Base-by-base conservation (phyloP, 768 basidiomycete genomes). In the Boletus rufocinnamomeus region DNA sequence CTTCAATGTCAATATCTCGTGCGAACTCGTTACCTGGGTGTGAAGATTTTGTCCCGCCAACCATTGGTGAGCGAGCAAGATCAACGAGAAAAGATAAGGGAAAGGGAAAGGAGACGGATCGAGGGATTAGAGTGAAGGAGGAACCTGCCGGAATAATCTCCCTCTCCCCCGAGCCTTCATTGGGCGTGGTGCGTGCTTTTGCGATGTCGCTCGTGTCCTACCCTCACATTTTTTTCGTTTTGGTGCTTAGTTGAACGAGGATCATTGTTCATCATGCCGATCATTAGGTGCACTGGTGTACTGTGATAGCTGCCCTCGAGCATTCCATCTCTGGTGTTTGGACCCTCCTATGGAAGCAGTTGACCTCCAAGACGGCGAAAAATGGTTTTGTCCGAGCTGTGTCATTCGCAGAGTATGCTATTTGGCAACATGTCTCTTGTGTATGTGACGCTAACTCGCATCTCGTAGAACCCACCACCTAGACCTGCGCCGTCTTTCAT, bases 321-420 rank as follows among this genome's bases (percentile, higher is more conserved):
- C 95, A 8, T 99, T 97, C 74, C 97, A 99, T 75, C 86, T 98
- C 59, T 88, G 90, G 84, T 99, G 97, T 74, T 82, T 99, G 63
- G 91, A 99, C 73, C 97, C 97, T 53, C 97, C 97, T 23, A 84
- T 98, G 79, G 91, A 95, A 61, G 79, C 86, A 50, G 81, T 89
- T 60, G 93, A 97, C 73, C 84, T 97, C 46, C 89, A 91, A 14
- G 90, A 92, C 75, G 84, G 87, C 64, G 77, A 80, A 49, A 81
- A 84, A 70, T 94, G 89, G 88, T 91, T 85, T 74, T 93, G 92
- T 74, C 88, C 86, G 41, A 79, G 81, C 54, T 92, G 90, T 75
- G 73, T 75, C 54, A 79, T 85, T 64, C 80, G 81, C 61, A 86
- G 89, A 80, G 88, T 91, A 68, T 69, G 79, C 69, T 58, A 55